Conservation (phyloP, 1,284 basidiomycete genomes). For the Apiotrichum mycotoxinovorans region DNA sequence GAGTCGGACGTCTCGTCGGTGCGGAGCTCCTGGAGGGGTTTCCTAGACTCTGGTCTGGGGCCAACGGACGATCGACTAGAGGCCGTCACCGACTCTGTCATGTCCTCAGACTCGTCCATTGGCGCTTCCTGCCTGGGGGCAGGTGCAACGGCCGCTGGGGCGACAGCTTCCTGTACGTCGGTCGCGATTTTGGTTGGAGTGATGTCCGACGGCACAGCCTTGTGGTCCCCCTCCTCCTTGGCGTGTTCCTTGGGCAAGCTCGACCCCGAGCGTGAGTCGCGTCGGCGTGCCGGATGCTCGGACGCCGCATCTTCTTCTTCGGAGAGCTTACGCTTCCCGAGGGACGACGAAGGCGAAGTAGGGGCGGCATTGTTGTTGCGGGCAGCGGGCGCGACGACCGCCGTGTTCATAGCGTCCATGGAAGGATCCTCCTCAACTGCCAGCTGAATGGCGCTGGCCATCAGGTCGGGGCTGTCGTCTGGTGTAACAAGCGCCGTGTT, state of each 20-base stretch:
- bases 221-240: neutral
- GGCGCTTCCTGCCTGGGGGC: too few relatives aligned
- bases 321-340: slow-evolving; percentile 19
- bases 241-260: neutral
- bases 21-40: neutral
- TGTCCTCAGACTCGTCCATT: too few relatives aligned
- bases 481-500: slow-evolving; percentile 14
- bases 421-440: slow-evolving; percentile 7
- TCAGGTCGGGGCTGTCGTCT: slow-evolving; percentile 17
- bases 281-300: neutral
- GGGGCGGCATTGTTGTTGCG: neutral
- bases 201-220: too few relatives aligned
- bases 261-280: neutral
- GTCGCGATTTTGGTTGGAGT: too few relatives aligned
- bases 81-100: neutral
- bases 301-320: slow-evolving; percentile 4
- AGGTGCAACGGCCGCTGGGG: too few relatives aligned
- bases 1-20: neutral
- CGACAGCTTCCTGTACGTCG: too few relatives aligned
- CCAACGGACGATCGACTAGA: neutral
- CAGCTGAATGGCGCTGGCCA: slow-evolving; percentile 11
- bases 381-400: neutral
- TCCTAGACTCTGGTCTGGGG: neutral
- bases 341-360: slow-evolving; percentile 8
- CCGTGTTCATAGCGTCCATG: neutral